Base-by-base conservation (phyloP, 2,329 filamentous ascomycete genomes). In the Botryotinia calthae region DNA sequence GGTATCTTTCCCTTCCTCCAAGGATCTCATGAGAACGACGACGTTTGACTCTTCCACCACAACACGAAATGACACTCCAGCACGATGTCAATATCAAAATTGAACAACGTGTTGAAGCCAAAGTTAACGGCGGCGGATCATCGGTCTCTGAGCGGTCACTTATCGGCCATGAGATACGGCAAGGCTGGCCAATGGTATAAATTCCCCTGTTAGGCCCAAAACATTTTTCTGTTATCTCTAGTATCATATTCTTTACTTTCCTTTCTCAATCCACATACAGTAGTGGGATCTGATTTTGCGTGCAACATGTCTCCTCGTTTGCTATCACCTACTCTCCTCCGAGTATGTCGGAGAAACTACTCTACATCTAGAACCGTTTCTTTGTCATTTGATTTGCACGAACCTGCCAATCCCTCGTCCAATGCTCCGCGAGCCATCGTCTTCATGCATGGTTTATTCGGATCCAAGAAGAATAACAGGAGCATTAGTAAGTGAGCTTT, bases 391-490 rank as follows among this genome's bases (percentile, higher is more conserved):
- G 91, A 93, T 78, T 84, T 92, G 61, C 89, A 94, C 80, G 84
- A 87, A 78, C 89, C 91, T n/a, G 78, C 83, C 1, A 85, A 84
- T 67, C 81, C 82, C 2, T 81, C 82, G 40, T 80, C 82, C 71
- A 81, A 85, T 79, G 80, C 82, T 73, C 82, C 83, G 74, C 79
- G 84, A 56, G 93, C 95, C 2, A 93, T 98, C 76, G 83, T 98
- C 75, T 92, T 98, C 77, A 89, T 98, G 79, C 95, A 98, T 81
- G 95, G 96, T 1, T 86, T 98, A 18, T 98, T 98, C 80, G 95
- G 95, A 31, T 97, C 93, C 54, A 97, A 97, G 84, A 94, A 93
- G 84, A 98, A 98, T 81, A 97, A 98, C 81, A 87, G 95, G 82
- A 93, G 88, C 79, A 96, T 98, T 75, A 97, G 94, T 91, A 97